Conservation (phyloP, 129 eudicot species). For the Scalesia atractyloides region DNA sequence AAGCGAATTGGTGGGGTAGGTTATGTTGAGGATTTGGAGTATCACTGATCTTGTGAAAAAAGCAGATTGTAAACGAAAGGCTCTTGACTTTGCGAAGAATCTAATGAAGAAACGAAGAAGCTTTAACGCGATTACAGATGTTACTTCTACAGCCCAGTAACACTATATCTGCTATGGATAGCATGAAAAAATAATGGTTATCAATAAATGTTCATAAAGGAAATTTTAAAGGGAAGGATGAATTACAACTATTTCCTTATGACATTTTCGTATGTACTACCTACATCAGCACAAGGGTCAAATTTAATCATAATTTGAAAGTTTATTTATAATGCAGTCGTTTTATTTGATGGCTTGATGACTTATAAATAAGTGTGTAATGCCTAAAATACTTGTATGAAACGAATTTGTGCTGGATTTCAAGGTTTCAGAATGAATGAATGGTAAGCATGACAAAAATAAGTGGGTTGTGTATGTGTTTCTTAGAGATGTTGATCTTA, state of each 20-base stretch:
- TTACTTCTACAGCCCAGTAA: slow-evolving; percentile 49
- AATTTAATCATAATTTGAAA: slow-evolving; percentile 8
- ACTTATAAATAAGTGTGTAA: slow-evolving; percentile 4
- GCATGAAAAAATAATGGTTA: slow-evolving; percentile 11
- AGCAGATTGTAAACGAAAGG: slow-evolving; percentile 77
- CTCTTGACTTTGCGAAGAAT: slow-evolving; percentile 76
- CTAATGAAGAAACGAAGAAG: slow-evolving; percentile 69
- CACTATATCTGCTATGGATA: slow-evolving; percentile 13
- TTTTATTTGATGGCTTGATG: neutral
- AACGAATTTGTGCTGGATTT: neutral
- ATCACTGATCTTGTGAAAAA: slow-evolving; percentile 57
- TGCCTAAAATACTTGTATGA: neutral
- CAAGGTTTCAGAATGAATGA: slow-evolving; percentile 17
- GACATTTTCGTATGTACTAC: slow-evolving; percentile 16
- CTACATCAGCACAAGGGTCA: neutral
- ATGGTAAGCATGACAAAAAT: neutral
- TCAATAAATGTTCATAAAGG: slow-evolving; percentile 12
- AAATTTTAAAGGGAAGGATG: neutral
- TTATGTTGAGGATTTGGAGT: slow-evolving; percentile 94
- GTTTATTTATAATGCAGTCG: neutral
- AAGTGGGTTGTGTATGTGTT: no score
- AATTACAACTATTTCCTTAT: neutral
- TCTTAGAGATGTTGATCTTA: no score
- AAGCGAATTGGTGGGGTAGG: slow-evolving; percentile 98
- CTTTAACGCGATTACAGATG: slow-evolving; percentile 58